Base-by-base conservation (phyloP, 352 stramenopile species). In the Globisporangium mamillatum region DNA sequence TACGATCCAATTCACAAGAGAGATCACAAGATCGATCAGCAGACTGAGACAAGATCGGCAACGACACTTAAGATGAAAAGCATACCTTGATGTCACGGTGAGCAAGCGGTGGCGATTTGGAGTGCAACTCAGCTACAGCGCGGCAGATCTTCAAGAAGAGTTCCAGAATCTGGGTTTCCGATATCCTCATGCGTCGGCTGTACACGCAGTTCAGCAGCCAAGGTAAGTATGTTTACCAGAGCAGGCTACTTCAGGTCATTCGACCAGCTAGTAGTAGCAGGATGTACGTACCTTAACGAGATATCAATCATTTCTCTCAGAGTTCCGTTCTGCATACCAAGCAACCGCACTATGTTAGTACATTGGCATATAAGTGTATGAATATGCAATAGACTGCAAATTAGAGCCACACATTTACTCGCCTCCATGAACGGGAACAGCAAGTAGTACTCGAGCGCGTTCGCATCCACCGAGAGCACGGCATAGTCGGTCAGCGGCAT, bases 391-490 rank as follows among this genome's bases (percentile, higher is more conserved):
- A 36, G 6, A 48, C 18, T 3, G 44, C 18, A 63, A 3, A 16
- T 9, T 1, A 36, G 4, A 32, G 5, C 1, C 20, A 6, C 10
- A 0, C 69, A 29, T n/a, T n/a, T 50, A 50, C 41, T 20, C 46
- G 92, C 86, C 84, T 93, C 80, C 75, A 94, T 91, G 66, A 86
- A 88, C 6, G 90, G 90, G 64, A 95, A 96, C 18, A 97, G 77
- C 62, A 97, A 60, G 72, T 93, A 96, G 72, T 91, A 94, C 68
- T 89, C 86, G 59, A 86, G 81, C 7, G 63, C 70, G 10, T 82
- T 66, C 14, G 68, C 41, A 20, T 78, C 72, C n/a, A 75, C 60
- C 2, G 85, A 84, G 14, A 90, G 67, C 14, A 93, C 85, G 1
- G 83, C 81, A 53, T 92, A 93, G 61, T 94, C 88, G 27, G 74